Base-by-base conservation (phyloP, 176 grass and related monocot species). In the Phyllostachys edulis region DNA sequence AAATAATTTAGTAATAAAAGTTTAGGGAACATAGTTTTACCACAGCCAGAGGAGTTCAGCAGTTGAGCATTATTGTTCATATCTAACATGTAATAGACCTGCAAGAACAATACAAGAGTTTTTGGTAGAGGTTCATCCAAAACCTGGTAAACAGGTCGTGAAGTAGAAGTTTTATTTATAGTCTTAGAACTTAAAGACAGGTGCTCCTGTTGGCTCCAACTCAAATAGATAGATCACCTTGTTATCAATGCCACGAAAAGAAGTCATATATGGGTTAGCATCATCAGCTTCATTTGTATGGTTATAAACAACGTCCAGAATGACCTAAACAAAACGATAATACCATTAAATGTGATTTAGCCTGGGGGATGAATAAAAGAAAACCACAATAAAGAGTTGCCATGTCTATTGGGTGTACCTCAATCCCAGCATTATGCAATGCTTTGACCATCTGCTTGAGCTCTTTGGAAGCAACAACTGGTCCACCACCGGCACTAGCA, bases 1-100 rank as follows among this genome's bases (percentile, higher is more conserved):
- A 75, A 76, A 76, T 24, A 85, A 57, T 71, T 67, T 32, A 54
- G 9, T 38, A 42, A 62, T 49, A 75, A 45, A 41, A 88, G 29
- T 39, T 52, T 34, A 67, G 60, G 71, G 71, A 69, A 8, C 56
- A 86, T 84, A 68, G 64, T 71, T 80, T 93, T 96, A 99, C 96
- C 96, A 32, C 96, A 99, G 75, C 96, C 96, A 11, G 96, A 96
- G 84, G 94, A 99, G 88, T 99, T 94, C 70, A 84, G 86, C 18
- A 92, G 77, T 67, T 92, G 44, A 81, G 84, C 83, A 87, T 80
- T 88, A 56, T 94, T 94, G 16, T 91, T 44, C 37, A 85, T 46
- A 80, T 99, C 93, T 81, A 99, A 39, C 89, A 99, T 99, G 86
- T 99, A 99, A 96, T 99, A 99, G 38, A 99, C 96, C 96, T 99